phyloP scores from a whole-genome alignment of 768 basidiomycete genomes.

The Tulasnella sp. region DNA sequence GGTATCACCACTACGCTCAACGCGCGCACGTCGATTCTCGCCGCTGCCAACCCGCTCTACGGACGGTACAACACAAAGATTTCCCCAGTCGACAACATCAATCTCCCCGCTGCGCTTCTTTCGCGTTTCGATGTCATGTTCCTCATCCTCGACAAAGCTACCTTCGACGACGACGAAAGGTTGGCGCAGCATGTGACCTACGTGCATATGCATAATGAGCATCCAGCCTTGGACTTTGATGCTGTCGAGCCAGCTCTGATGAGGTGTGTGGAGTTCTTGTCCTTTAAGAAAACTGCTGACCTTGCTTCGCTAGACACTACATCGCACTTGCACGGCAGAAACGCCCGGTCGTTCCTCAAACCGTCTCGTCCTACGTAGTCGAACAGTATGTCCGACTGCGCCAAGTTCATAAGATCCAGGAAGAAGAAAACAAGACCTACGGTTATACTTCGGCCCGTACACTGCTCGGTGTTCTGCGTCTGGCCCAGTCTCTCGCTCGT shows the following conservation, averaged over 20 bases:
- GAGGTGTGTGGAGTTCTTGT: slow-evolving; percentile 50
- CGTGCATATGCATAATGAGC: slow-evolving; percentile 93
- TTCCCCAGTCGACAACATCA: slow-evolving; percentile 98
- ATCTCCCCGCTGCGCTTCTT: slow-evolving; percentile 91
- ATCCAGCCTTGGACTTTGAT: slow-evolving; percentile 73
- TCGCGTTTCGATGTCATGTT: slow-evolving; percentile 97
- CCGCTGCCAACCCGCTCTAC: slow-evolving; percentile 96
- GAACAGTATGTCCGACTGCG: slow-evolving; percentile 94
- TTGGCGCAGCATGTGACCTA: slow-evolving; percentile 96
- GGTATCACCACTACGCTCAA: slow-evolving; percentile 98
- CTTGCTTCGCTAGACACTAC: slow-evolving; percentile 63
- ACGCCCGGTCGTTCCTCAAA: slow-evolving; percentile 83
- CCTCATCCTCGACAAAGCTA: slow-evolving; percentile 94
- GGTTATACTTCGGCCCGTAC: slow-evolving; percentile 96
- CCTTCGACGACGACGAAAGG: slow-evolving; percentile 90
- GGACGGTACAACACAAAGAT: slow-evolving; percentile 98
- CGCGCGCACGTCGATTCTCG: slow-evolving; percentile 94
- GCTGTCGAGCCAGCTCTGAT: slow-evolving; percentile 82
- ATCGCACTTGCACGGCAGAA: slow-evolving; percentile 86
- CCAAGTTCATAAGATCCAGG: slow-evolving; percentile 87
- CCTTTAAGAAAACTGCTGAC: slow-evolving; percentile 13
- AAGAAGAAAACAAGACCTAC: slow-evolving; percentile 80
- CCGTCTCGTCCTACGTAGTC: slow-evolving; percentile 89
- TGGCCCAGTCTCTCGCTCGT: slow-evolving; percentile 91
- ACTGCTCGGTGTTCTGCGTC: slow-evolving; percentile 86